Evolutionary conservation across 345 rosid species (phyloP).

Genomic region (Eutrema heterophyllum): DNA sequence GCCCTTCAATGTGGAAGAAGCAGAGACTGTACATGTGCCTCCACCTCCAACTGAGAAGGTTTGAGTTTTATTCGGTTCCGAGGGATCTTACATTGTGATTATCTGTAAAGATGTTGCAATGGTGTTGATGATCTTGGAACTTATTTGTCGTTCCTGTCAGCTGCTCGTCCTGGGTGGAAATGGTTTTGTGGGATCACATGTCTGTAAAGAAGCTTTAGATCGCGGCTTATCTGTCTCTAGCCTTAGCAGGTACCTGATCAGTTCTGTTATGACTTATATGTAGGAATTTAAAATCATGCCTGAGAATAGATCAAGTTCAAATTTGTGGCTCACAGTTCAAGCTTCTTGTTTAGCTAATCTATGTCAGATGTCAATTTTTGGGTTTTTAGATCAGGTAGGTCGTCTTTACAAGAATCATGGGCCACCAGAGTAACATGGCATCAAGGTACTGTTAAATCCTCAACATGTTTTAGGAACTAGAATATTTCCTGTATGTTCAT

Average conservation of each 20-base stretch:
- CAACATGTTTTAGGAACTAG: background rate
- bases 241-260: constrained; percentile 75
- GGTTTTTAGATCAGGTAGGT: constrained; percentile 68
- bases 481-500: background rate
- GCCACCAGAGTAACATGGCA: constrained; percentile 67
- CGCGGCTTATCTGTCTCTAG: constrained; percentile 76
- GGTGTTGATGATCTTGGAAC: constrained; percentile 1
- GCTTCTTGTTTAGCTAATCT: background rate
- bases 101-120: background rate
- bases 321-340: background rate
- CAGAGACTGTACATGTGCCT: constrained; percentile 73
- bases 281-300: background rate
- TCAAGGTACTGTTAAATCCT: constrained; percentile 54
- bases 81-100: background rate
- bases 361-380: background rate
- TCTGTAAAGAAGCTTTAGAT: constrained; percentile 81
- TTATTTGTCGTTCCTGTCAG: constrained; percentile 36
- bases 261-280: background rate
- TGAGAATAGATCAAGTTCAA: background rate
- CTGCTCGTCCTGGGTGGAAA: constrained; percentile 95
- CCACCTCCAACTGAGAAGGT: constrained; percentile 89
- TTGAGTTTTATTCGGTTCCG: background rate
- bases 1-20: constrained; percentile 78
- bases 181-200: constrained; percentile 95
- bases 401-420: constrained; percentile 76